Evolutionary conservation across 2,329 filamentous ascomycete species (phyloP), one percentile per base, ranked within the genome.

Genomic region (Ophiostoma himal-ulmi): DNA sequence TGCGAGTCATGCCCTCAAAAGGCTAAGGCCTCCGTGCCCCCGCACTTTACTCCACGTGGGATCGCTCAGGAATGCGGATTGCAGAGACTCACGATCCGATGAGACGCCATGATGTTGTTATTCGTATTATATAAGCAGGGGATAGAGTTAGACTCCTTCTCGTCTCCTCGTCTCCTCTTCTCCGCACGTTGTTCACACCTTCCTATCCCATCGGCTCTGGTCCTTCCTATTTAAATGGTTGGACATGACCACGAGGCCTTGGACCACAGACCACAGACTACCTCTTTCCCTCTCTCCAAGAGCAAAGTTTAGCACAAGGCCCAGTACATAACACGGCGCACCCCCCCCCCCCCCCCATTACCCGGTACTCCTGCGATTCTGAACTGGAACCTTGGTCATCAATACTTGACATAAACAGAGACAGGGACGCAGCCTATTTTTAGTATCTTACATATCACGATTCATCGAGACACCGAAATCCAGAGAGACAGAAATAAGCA

Each of bases 21-120:
- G 22, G 52, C 10, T 22, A 57, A 57, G 52, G 52, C 52, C n/a
- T 57, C 2, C 20, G n/a, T 57, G n/a, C 52, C 52, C 52, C 52
- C 52, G 52, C 52, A 26, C n/a, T 5, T 22, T 3, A 8, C 8
- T 26, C 52, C 52, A 57, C 52, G 52, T 57, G 52, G 52, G n/a
- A 57, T 26, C 52, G 22, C 13, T 26, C 5, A 26, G 52, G 52
- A 57, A 57, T 57, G 52, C 52, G 52, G 52, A 57, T 26, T 17
- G 10, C 10, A 26, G 57, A 62, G 52, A 34, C 57, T 62, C 57
- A 36, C 57, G 57, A 62, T 62, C 57, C 57, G 57, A 62, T 17
- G 30, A 62, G 30, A 36, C 30, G 30, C 17, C 30, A 62, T 13
- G 57, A 57, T 57, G 44, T 20, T 48, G 20, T 20, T 20, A 7